A percentile compares a stretch with the other conserved stretches of the same genome.
Evolutionary conservation across 2,329 filamentous ascomycete genomes (phyloP).

Genomic region (Sclerotinia sclerotiorum): DNA sequence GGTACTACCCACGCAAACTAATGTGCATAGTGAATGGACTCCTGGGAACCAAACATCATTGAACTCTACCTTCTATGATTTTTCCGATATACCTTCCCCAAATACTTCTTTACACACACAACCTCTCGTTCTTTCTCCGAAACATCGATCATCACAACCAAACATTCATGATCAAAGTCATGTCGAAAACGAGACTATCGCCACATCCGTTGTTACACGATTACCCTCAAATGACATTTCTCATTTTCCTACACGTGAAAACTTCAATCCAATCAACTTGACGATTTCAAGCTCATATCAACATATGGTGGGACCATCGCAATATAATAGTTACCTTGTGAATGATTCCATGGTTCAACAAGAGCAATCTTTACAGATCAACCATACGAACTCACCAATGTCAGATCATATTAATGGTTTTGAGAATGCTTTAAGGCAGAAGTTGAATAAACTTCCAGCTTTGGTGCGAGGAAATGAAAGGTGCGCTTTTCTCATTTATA

Average conservation of each 20-base stretch:
- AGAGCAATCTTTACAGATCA: neutral
- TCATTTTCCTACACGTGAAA: neutral
- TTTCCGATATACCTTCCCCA: conserved; percentile 1
- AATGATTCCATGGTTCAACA: conserved; percentile 6
- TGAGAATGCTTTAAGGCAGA: conserved; percentile 15
- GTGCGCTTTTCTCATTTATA: conserved; percentile 8
- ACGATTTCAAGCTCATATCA: conserved; percentile 7
- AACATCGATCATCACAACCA: neutral
- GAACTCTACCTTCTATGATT: neutral
- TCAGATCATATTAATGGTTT: conserved; percentile 20
- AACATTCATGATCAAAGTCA: neutral
- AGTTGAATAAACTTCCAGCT: neutral
- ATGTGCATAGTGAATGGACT: conserved; percentile 4
- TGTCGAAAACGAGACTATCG: neutral
- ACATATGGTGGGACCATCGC: conserved; percentile 15
- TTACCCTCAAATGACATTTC: conserved; percentile 13
- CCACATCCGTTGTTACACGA: neutral
- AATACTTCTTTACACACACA: neutral
- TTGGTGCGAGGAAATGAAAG: conserved; percentile 9
- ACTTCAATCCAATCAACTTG: neutral
- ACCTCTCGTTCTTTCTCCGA: conserved; percentile 1
- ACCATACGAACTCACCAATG: conserved; percentile 2
- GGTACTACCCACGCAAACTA: neutral
- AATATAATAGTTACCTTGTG: conserved; percentile 13
- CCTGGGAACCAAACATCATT: conserved; percentile 8